A percentile compares a stretch with the other conserved stretches of the same genome.
Evolutionary conservation across 805 yeast species (phyloP).

Genomic region (Scheffersomyces coipomensis): DNA sequence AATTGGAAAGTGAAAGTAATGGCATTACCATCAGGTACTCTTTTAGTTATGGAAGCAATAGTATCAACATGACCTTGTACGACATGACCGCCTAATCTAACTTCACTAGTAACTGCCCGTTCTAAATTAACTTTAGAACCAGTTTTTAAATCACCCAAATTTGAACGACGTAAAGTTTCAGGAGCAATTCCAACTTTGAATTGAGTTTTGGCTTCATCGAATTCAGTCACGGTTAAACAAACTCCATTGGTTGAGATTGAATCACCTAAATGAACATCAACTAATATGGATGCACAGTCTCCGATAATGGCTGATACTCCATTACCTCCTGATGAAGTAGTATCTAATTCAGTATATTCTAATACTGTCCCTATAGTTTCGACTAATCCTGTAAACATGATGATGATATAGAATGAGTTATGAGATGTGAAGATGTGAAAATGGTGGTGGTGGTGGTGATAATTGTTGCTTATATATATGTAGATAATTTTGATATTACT

Average conservation of each 20-base stretch:
- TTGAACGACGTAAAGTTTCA: slow-evolving; percentile 83
- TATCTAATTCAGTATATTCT: slow-evolving; percentile 47
- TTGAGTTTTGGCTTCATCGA: slow-evolving; percentile 40
- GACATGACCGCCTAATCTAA: slow-evolving; percentile 92
- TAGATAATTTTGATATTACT: no score
- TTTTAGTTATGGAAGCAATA: slow-evolving; percentile 60
- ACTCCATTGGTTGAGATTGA: slow-evolving; percentile 88
- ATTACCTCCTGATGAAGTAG: slow-evolving; percentile 57
- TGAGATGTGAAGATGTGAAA: no score
- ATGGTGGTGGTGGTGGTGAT: no score
- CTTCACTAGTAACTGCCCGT: slow-evolving; percentile 83
- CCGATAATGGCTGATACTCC: slow-evolving; percentile 71
- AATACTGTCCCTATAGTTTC: slow-evolving; percentile 74
- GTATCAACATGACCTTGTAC: slow-evolving; percentile 99
- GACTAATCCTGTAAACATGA: slow-evolving; percentile 93
- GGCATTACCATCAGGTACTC: slow-evolving; percentile 69
- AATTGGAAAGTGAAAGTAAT: slow-evolving; percentile 71
- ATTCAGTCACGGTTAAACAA: slow-evolving; percentile 90
- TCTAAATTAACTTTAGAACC: slow-evolving; percentile 82
- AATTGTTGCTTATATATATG: no score
- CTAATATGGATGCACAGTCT: slow-evolving; percentile 60
- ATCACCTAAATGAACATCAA: slow-evolving; percentile 90
- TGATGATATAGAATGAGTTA: no score
- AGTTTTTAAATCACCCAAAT: slow-evolving; percentile 56
- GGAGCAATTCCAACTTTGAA: slow-evolving; percentile 94